phyloP scores from a whole-genome alignment of 2,329 filamentous ascomycete genomes.

The Penicillium thymicola region DNA sequence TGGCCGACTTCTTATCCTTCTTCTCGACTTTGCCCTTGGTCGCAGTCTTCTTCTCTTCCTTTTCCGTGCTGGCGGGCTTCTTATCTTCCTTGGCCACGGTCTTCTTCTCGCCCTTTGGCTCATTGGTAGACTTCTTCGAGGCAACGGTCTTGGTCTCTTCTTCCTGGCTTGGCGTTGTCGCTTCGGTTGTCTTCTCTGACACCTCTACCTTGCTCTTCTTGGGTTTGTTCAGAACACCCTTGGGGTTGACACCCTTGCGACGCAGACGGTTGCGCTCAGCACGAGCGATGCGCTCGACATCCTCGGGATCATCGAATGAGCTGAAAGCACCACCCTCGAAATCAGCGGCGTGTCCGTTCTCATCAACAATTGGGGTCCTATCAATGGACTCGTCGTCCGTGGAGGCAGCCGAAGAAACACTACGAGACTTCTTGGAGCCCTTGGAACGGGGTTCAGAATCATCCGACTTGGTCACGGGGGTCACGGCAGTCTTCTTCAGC shows the following conservation, averaged over 20 bases:
- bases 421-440: conserved; percentile 16
- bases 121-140: conserved; percentile 5
- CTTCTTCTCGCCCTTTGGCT: conserved; percentile 17
- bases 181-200: conserved; percentile 17
- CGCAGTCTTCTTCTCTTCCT: conserved; percentile 19
- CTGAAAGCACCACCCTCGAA: conserved; percentile 59
- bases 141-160: conserved; percentile 16
- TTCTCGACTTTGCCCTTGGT: conserved; percentile 21
- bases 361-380: conserved; percentile 62
- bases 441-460: conserved; percentile 26
- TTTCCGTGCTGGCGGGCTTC: conserved; percentile 18
- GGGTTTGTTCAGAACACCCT: conserved; percentile 49
- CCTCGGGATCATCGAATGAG: conserved; percentile 71
- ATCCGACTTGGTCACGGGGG: conserved; percentile 47
- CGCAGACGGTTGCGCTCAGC: conserved; percentile 72
- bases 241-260: conserved; percentile 70
- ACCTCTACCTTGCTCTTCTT: conserved; percentile 28
- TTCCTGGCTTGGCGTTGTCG: conserved; percentile 9
- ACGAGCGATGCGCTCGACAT: conserved; percentile 67
- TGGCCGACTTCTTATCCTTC: conserved; percentile 26
- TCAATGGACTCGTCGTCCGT: conserved; percentile 55
- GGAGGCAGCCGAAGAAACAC: conserved; percentile 22
- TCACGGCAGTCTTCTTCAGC: conserved; percentile 86
- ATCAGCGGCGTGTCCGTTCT: conserved; percentile 30
- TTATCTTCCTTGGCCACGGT: conserved; percentile 18